phyloP scores from a whole-genome alignment of 495 filamentous ascomycete species.

The Tuber umbilicatum region DNA sequence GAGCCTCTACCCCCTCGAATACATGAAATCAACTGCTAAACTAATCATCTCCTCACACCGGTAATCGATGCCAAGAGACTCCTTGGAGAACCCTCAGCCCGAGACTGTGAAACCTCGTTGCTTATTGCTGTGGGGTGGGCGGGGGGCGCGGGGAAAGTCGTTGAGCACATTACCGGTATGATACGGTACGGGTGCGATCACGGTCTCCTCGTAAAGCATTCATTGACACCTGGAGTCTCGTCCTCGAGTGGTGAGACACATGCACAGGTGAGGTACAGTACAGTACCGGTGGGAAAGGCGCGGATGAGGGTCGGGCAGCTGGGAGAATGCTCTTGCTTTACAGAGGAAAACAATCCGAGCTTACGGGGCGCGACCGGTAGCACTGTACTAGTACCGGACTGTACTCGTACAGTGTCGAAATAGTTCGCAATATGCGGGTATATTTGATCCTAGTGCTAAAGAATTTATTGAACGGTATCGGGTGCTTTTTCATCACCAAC shows the following conservation, averaged over 20 bases:
- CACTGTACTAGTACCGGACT: no score
- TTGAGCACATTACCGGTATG: no score
- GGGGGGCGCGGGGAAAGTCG: neutral
- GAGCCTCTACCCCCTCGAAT: no score
- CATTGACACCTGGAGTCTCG: no score
- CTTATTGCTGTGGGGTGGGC: neutral
- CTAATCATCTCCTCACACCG: no score
- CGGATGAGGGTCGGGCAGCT: neutral
- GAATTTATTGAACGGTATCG: neutral
- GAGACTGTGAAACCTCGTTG: neutral
- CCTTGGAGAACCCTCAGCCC: neutral
- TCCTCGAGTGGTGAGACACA: neutral
- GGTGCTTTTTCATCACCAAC: neutral
- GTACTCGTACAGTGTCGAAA: no score
- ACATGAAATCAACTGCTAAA: no score
- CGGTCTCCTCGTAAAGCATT: no score
- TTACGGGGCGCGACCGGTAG: neutral
- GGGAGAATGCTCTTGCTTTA: neutral
- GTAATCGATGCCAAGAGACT: neutral
- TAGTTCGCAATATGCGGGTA: neutral
- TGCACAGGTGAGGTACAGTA: neutral
- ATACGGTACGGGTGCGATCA: no score
- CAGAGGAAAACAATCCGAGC: neutral
- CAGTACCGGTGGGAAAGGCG: no score
- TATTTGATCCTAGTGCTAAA: neutral